Conservation (phyloP, 192 early-diverging fungal genomes). For the Coemansia sp. region DNA sequence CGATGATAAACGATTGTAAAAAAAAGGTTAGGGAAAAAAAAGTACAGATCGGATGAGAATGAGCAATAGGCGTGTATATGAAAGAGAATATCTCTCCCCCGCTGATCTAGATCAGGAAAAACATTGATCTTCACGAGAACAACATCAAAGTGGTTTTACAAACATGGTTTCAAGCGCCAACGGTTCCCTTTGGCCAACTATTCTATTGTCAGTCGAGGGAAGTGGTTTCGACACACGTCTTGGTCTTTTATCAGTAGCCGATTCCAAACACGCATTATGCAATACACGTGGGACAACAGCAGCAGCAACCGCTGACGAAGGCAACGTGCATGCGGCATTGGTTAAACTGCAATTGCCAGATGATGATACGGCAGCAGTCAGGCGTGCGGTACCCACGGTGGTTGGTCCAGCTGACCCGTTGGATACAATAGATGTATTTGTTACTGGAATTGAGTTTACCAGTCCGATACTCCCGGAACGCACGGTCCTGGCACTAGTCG, state of each 20-base stretch:
- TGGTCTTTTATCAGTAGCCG: slow-evolving; percentile 11
- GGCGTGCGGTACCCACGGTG: slow-evolving; percentile 13
- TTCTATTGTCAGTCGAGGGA: not conserved
- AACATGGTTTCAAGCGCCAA: not conserved
- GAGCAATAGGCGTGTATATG: no score
- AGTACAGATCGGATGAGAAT: no score
- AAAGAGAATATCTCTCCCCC: no score
- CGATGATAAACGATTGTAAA: no score
- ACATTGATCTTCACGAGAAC: no score
- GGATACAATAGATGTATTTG: not conserved
- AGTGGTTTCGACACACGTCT: slow-evolving; percentile 22
- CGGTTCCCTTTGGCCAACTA: not conserved
- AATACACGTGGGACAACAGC: not conserved
- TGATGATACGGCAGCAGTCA: not conserved
- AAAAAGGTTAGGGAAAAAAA: no score
- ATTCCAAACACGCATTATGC: slow-evolving; percentile 20
- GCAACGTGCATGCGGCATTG: no score
- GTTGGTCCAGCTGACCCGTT: not conserved
- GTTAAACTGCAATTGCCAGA: not conserved
- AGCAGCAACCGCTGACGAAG: no score
- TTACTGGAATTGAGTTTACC: not conserved
- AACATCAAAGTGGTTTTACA: not conserved
- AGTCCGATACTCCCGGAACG: slow-evolving; percentile 14
- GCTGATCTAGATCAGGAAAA: no score
- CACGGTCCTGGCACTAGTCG: slow-evolving; percentile 27